Base-by-base conservation (phyloP, 805 yeast genomes). In the Myxozyma nipponensis region DNA sequence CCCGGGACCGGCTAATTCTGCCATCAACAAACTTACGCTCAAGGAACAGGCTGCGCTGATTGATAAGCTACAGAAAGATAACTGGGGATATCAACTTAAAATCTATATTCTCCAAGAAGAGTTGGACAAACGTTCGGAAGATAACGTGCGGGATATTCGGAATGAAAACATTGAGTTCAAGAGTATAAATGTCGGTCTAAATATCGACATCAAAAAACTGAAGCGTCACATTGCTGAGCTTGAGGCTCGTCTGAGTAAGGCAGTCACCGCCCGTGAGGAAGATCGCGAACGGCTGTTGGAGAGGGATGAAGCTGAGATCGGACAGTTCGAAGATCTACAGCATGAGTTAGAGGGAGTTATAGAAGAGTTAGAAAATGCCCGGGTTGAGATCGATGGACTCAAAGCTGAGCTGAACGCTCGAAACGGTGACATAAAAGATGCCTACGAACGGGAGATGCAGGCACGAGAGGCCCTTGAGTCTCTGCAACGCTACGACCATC, bases 11-110 rank as follows among this genome's bases (percentile, higher is more conserved):
- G 52, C 58, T n/a, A 37, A 44, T 18, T 47, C 56, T 6, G 28
- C 35, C 7, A 56, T 38, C 21, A 44, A 57, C 28, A 42, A 45
- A 30, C 36, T 59, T 28, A 59, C 62, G 18, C 41, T 59, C 17
- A 58, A 56, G 22, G 62, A 59, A 40, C 62, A 59, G 43, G 46
- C 55, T 3, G 45, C 56, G 9, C 36, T 59, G 18, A 56, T 59
- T 23, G 62, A 59, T 32, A 59, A 59, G 43, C 49, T 59, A 3
- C 62, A 59, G 46, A 59, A 59, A 38, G 62, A 59, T 21, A 59
- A 54, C 28, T 59, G 57, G 46, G 62, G 62, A 6, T 39, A 49
- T 5, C 56, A 59, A 49, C 47, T 59, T 10, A 59, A 59, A 35
- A 50, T 59, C 10, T 59, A 46, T 32, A 53, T 59, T 32, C 43